Evolutionary conservation across 345 rosid genomes (phyloP).

Genomic region (Camelina neglecta): DNA sequence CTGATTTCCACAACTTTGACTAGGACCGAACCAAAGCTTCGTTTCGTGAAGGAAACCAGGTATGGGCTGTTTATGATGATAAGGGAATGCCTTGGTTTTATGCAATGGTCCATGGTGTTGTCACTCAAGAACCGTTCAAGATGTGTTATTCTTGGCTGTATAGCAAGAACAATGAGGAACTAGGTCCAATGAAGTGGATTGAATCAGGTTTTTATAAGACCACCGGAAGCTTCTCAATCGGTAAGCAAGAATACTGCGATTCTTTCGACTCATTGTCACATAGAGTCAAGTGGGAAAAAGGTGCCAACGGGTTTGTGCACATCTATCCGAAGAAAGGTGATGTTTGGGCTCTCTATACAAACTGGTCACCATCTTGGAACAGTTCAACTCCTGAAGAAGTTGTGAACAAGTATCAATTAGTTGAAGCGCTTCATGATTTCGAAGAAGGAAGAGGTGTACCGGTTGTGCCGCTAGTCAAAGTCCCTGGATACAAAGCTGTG

Average conservation of each 20-base stretch:
- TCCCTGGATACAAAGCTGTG: constrained; percentile 61
- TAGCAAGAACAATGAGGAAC: constrained; percentile 55
- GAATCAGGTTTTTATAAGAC: background rate
- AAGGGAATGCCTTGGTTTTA: constrained; percentile 77
- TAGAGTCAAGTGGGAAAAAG: background rate
- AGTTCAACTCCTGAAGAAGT: constrained; percentile 53
- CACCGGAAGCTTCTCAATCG: background rate
- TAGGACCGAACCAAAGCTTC: constrained; percentile 54
- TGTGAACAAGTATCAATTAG: constrained; percentile 62
- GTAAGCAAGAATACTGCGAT: too few species aligned
- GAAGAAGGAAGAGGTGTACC: constrained; percentile 56
- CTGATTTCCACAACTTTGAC: constrained; percentile 73
- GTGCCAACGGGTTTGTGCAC: background rate
- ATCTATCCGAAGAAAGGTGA: background rate
- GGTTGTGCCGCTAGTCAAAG: constrained; percentile 59
- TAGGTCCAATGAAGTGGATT: constrained; percentile 46
- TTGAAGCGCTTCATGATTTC: constrained; percentile 62
- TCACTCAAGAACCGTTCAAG: constrained; percentile 60
- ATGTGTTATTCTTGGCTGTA: constrained; percentile 66
- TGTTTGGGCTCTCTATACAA: constrained; percentile 49
- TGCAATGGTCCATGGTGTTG: constrained; percentile 59
- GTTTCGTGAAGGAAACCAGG: constrained; percentile 56
- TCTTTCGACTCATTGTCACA: background rate
- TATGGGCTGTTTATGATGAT: constrained; percentile 74
- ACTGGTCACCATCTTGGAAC: constrained; percentile 70